Percentiles rank a stretch among this genome's conserved stretches.
These are phyloP conservation scores for Cryptococcus amylolentus DNA, from an alignment of 1,284 basidiomycete species.

Conservation along the genomic window DNA sequence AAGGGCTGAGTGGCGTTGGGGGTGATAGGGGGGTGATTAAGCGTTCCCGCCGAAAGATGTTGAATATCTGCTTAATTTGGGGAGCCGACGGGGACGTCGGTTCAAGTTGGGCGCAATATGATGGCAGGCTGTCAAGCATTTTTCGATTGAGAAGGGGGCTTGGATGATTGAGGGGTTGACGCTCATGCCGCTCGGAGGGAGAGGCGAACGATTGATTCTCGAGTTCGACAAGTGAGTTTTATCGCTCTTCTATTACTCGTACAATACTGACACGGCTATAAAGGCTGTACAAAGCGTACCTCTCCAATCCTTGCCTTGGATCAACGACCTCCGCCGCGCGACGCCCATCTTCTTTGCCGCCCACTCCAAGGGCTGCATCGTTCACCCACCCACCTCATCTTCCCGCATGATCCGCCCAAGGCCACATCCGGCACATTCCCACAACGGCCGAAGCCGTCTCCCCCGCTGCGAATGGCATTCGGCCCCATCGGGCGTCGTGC, in stretches of 20 bases:
- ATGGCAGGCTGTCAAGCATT: slow-evolving; percentile 74
- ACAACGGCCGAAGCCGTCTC: slow-evolving; percentile 42
- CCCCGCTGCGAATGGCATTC: slow-evolving; percentile 47
- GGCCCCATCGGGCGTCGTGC: slow-evolving; percentile 43
- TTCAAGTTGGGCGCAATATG: slow-evolving; percentile 83
- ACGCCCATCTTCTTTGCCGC: slow-evolving; percentile 88
- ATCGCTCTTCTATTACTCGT: not conserved
- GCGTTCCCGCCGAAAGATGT: too few relatives aligned
- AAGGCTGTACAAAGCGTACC: slow-evolving; percentile 75
- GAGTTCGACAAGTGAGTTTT: slow-evolving; percentile 72
- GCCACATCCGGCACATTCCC: slow-evolving; percentile 65
- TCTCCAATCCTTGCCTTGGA: slow-evolving; percentile 75
- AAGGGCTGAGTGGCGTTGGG: too few relatives aligned
- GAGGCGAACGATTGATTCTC: slow-evolving; percentile 83
- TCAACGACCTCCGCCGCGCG: slow-evolving; percentile 80
- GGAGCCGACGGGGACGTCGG: slow-evolving; percentile 86
- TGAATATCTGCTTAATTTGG: too few relatives aligned
- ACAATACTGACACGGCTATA: not conserved
- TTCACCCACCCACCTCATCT: slow-evolving; percentile 85
- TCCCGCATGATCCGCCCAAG: slow-evolving; percentile 73
- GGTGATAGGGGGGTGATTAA: too few relatives aligned
- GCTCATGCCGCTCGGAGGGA: slow-evolving; percentile 80
- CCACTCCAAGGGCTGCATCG: slow-evolving; percentile 87
- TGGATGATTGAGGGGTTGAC: slow-evolving; percentile 52
- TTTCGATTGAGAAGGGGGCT: slow-evolving; percentile 64